Conservation (phyloP, 2,329 filamentous ascomycete species). For the Drechslerella dactyloides region DNA sequence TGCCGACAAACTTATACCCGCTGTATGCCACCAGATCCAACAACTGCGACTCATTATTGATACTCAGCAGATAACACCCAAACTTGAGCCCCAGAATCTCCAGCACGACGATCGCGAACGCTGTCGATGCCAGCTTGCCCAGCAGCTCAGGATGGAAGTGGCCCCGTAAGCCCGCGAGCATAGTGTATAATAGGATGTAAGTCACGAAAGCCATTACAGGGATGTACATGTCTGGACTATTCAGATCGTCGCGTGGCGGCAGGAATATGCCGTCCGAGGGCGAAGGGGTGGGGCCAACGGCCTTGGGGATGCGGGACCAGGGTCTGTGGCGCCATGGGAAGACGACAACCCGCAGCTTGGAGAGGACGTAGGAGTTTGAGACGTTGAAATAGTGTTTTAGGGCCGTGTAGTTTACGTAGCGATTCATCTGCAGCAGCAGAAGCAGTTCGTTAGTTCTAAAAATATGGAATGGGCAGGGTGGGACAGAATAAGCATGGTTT, state of each 20-base stretch:
- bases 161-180: conserved; percentile 86
- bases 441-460: not conserved
- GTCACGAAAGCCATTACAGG: conserved; percentile 97
- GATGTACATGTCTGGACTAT: conserved; percentile 99
- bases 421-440: conserved; percentile 66
- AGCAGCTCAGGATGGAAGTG: conserved; percentile 93
- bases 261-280: conserved; percentile 79
- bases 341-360: conserved; percentile 89
- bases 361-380: conserved; percentile 93
- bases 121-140: conserved; percentile 84
- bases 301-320: conserved; percentile 79
- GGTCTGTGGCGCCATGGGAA: conserved; percentile 98
- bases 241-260: conserved; percentile 91
- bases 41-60: conserved; percentile 91
- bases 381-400: conserved; percentile 99
- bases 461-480: not conserved
- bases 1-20: conserved; percentile 97
- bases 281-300: conserved; percentile 65
- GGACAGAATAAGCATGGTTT: conserved; percentile 56
- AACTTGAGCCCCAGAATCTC: conserved; percentile 91
- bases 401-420: conserved; percentile 88
- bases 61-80: conserved; percentile 90
- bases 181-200: conserved; percentile 90
- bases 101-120: conserved; percentile 79
- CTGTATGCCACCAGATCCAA: conserved; percentile 94